Evolutionary conservation across 2,329 filamentous ascomycete species (phyloP).

Genomic region (Ophiocordyceps sinensis): DNA sequence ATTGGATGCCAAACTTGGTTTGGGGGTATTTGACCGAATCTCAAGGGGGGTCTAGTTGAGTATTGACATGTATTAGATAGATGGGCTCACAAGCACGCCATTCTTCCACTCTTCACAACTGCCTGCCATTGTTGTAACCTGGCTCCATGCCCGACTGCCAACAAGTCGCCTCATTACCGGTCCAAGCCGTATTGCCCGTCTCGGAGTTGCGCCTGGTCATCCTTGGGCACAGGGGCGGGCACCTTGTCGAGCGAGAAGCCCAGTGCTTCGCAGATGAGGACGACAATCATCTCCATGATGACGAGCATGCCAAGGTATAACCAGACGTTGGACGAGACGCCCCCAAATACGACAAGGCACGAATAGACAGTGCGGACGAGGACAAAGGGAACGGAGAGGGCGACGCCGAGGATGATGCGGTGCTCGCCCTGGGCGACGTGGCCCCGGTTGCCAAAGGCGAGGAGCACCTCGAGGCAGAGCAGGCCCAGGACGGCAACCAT

Average conservation of each 20-base stretch:
- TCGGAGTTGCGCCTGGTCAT: slow-evolving; percentile 3
- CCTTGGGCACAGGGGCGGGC: slow-evolving; percentile 3
- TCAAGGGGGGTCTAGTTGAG: too few relatives aligned
- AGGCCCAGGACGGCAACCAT: slow-evolving; percentile 24
- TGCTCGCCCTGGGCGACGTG: slow-evolving; percentile 34
- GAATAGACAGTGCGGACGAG: slow-evolving; percentile 17
- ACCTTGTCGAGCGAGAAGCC: slow-evolving; percentile 15
- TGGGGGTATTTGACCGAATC: too few relatives aligned
- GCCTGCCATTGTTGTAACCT: too few relatives aligned
- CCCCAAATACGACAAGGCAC: slow-evolving; percentile 13
- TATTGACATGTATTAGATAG: too few relatives aligned
- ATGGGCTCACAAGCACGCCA: too few relatives aligned
- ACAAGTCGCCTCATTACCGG: too few relatives aligned
- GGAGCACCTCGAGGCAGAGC: slow-evolving; percentile 21
- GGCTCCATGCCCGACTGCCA: too few relatives aligned
- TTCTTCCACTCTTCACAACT: too few relatives aligned
- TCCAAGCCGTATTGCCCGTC: neutral
- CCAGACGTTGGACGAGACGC: slow-evolving; percentile 13
- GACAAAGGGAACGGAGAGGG: slow-evolving; percentile 18
- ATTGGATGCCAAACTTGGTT: too few relatives aligned
- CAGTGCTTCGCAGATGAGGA: slow-evolving; percentile 13
- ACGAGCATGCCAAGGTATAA: slow-evolving; percentile 16
- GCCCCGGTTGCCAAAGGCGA: slow-evolving; percentile 24
- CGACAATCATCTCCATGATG: slow-evolving; percentile 19
- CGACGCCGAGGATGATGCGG: slow-evolving; percentile 31